Conservation (phyloP, 2,329 filamentous ascomycete genomes). For the Plenodomus lindquistii region DNA sequence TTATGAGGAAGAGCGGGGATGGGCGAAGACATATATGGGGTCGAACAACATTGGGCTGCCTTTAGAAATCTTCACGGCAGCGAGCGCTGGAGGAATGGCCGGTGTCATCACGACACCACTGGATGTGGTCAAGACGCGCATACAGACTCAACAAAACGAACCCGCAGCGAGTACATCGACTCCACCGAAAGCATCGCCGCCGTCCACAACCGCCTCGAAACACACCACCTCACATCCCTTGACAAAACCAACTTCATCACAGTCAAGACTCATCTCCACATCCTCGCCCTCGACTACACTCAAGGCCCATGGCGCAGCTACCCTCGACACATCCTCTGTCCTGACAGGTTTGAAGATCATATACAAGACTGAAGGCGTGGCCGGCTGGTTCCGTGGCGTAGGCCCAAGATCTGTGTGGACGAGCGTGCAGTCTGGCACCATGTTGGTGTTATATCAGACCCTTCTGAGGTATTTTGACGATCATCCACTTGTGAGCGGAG, state of each 20-base stretch:
- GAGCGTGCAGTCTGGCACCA: slow-evolving; percentile 93
- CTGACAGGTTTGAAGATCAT: slow-evolving; percentile 82
- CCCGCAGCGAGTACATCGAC: slow-evolving; percentile 15
- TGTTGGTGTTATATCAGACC: slow-evolving; percentile 94
- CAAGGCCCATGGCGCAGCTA: slow-evolving; percentile 74
- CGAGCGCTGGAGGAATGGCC: slow-evolving; percentile 86
- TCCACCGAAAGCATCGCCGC: slow-evolving; percentile 17
- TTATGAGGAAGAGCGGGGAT: slow-evolving; percentile 88
- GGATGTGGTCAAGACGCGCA: slow-evolving; percentile 94
- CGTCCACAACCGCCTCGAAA: slow-evolving; percentile 35
- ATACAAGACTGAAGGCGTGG: slow-evolving; percentile 84
- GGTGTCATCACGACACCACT: slow-evolving; percentile 94
- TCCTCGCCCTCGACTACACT: slow-evolving; percentile 85
- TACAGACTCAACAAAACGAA: slow-evolving; percentile 86
- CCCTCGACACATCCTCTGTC: slow-evolving; percentile 87
- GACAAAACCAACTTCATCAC: slow-evolving; percentile 26
- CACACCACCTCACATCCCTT: slow-evolving; percentile 29
- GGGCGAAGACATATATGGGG: slow-evolving; percentile 78
- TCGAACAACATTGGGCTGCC: slow-evolving; percentile 82
- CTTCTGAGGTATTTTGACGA: slow-evolving; percentile 76
- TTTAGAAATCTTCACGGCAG: slow-evolving; percentile 86
- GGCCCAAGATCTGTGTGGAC: slow-evolving; percentile 95
- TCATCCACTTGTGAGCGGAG: slow-evolving; percentile 45
- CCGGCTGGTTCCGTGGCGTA: slow-evolving; percentile 92
- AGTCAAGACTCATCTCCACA: slow-evolving; percentile 78